Base-by-base conservation (phyloP, 2,329 filamentous ascomycete species). In the Ascochyta lentis region DNA sequence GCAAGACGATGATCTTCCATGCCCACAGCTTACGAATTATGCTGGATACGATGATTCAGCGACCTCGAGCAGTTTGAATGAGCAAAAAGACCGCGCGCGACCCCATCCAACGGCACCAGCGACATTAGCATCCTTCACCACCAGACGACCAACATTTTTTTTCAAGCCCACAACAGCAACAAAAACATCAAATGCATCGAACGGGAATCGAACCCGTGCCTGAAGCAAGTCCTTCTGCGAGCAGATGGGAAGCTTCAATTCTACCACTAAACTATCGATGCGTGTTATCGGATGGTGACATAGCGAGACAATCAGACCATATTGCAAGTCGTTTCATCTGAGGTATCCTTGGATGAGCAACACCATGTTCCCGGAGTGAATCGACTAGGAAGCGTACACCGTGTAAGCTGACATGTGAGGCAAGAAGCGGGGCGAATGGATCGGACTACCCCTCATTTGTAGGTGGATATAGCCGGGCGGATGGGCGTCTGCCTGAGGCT, bases 261-360 rank as follows among this genome's bases (percentile, higher is more conserved):
- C 64, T 68, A 70, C 67, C 67, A 45, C 60, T 69, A 68, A 70
- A 70, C 66, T 63, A 70, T 64, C 54, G 53, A 49, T 58, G 67
- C 66, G 13, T 22, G 1, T 16, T 48, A 29, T 44, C 39, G 35
- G 44, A 44, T 39, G 24, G 10, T 0, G 16, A 4, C 5, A n/a
- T 2, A 0, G 26, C 4, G 5, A 13, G 43, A n/a, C n/a, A 15
- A 8, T 12, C 9, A n/a, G 26, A 1, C 1, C 42, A 39, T 49
- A 40, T 23, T 27, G 13, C 6, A 12, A 39, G 22, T 5, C 3
- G 4, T 2, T 37, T 6, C 4, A 9, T 12, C 48, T 10, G 5
- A 24, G 29, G 6, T 5, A 15, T 13, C 7, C 22, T 9, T 12
- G 15, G 37, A 47, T 31, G 15, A 24, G 23, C 16, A 6, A 46